phyloP scores from a whole-genome alignment of 495 filamentous ascomycete species.

The Trichoderma gamsii region DNA sequence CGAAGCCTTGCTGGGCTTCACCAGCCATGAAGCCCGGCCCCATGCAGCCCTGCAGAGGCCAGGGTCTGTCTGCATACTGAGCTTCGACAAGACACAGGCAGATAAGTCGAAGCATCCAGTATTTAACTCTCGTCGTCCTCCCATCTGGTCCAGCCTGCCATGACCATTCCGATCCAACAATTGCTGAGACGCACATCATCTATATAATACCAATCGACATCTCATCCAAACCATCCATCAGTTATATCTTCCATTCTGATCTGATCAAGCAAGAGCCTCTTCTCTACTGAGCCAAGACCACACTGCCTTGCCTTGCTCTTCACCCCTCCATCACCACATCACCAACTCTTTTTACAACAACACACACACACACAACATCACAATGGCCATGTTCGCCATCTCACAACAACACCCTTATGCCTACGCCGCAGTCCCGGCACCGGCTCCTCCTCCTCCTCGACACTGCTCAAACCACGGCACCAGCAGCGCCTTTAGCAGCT shows the following conservation, averaged over 20 bases:
- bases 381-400: slow-evolving; percentile 37
- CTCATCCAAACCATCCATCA: neutral
- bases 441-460: slow-evolving; percentile 36
- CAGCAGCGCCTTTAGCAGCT: slow-evolving; percentile 93
- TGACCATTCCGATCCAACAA: slow-evolving; percentile 13
- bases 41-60: slow-evolving; percentile 11
- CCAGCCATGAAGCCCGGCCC: slow-evolving; percentile 6
- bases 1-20: slow-evolving; percentile 12
- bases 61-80: neutral
- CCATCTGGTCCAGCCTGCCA: slow-evolving; percentile 10
- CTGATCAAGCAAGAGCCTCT: neutral
- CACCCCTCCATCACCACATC: neutral
- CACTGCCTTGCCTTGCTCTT: neutral
- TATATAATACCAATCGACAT: slow-evolving; percentile 13
- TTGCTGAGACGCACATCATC: neutral
- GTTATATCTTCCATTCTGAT: neutral
- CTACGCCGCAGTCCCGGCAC: slow-evolving; percentile 33
- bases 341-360: neutral
- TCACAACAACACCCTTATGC: slow-evolving; percentile 36
- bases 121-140: slow-evolving; percentile 13
- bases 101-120: slow-evolving; percentile 9
- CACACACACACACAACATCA: slow-evolving; percentile 17
- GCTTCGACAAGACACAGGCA: neutral
- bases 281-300: neutral
- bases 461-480: slow-evolving; percentile 65